Evolutionary conservation across 306 rosid genomes (phyloP).

Genomic region (Rosa multiflora): DNA sequence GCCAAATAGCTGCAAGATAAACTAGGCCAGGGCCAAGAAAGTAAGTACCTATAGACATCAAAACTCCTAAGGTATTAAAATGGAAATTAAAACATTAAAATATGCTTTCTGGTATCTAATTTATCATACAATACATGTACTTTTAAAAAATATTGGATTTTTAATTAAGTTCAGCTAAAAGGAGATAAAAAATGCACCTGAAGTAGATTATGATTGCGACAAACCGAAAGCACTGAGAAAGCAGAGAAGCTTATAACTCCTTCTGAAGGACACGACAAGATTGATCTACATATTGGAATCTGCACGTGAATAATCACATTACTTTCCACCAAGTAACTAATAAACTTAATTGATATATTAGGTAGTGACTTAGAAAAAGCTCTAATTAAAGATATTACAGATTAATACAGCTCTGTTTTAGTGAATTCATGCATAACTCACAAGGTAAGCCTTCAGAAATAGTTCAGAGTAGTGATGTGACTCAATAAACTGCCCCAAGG

Average conservation of each 20-base stretch:
- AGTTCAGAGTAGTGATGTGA: slow-evolving; percentile 54
- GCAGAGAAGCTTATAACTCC: slow-evolving; percentile 80
- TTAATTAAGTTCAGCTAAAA: background rate
- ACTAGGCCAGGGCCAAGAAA: background rate
- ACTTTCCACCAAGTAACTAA: no score
- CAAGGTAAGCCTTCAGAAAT: slow-evolving; percentile 79
- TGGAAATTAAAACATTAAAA: no score
- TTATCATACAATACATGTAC: no score
- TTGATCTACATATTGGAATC: background rate
- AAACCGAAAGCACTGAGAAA: slow-evolving; percentile 72
- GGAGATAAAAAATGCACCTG: slow-evolving; percentile 42
- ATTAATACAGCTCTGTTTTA: no score
- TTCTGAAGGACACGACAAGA: slow-evolving; percentile 74
- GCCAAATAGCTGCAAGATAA: slow-evolving; percentile 56
- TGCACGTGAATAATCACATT: no score
- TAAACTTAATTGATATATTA: no score
- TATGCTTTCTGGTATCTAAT: no score
- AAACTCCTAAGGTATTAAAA: background rate
- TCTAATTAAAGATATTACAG: no score
- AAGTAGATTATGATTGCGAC: slow-evolving; percentile 75
- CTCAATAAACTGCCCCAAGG: slow-evolving; percentile 61
- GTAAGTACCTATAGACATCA: background rate
- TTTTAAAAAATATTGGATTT: background rate
- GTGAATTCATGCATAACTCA: slow-evolving; percentile 56
- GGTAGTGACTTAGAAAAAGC: no score